Percentiles rank a stretch among this genome's conserved stretches.
phyloP scores from a whole-genome alignment of 2,329 filamentous ascomycete genomes.

The Coleophoma cylindrospora region DNA sequence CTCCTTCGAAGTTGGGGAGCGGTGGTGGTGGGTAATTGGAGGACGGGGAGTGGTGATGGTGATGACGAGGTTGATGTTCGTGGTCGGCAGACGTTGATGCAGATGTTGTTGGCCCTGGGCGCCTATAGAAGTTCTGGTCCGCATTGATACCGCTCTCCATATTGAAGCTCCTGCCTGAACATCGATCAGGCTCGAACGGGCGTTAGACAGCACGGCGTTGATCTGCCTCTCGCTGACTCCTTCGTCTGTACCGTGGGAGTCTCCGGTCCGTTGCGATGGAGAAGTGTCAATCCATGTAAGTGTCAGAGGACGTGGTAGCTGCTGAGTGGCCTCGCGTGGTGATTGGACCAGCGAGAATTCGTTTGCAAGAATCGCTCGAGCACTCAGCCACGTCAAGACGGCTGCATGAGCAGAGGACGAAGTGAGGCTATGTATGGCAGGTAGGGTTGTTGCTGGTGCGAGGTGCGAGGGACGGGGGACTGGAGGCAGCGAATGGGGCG shows the following conservation, averaged over 20 bases:
- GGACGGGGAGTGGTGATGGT: slow-evolving; percentile 7
- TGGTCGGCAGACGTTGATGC: neutral
- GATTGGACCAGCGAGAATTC: slow-evolving; percentile 10
- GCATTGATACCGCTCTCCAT: slow-evolving; percentile 26
- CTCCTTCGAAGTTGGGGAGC: slow-evolving; percentile 14
- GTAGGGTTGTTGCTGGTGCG: neutral
- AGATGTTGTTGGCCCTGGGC: slow-evolving; percentile 3
- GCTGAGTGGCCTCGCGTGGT: slow-evolving; percentile 13
- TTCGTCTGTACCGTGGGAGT: neutral
- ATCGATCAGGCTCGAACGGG: slow-evolving; percentile 17
- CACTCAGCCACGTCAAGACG: slow-evolving; percentile 1
- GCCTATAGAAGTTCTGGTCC: slow-evolving; percentile 27
- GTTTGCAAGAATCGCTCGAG: slow-evolving; percentile 11
- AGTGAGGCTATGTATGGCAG: neutral
- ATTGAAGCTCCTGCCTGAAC: slow-evolving; percentile 20
- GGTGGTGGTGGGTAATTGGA: slow-evolving; percentile 17
- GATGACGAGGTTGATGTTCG: slow-evolving; percentile 9
- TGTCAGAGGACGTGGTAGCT: slow-evolving; percentile 18
- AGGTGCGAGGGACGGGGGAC: neutral
- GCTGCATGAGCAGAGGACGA: neutral
- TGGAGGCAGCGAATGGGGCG: neutral
- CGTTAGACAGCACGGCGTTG: no score
- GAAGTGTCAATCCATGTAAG: slow-evolving; percentile 12
- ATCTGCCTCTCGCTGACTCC: neutral
- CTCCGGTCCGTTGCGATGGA: slow-evolving; percentile 3